Evolutionary conservation across 2,329 filamentous ascomycete species (phyloP).

Genomic region (Colletotrichum eremochloae): DNA sequence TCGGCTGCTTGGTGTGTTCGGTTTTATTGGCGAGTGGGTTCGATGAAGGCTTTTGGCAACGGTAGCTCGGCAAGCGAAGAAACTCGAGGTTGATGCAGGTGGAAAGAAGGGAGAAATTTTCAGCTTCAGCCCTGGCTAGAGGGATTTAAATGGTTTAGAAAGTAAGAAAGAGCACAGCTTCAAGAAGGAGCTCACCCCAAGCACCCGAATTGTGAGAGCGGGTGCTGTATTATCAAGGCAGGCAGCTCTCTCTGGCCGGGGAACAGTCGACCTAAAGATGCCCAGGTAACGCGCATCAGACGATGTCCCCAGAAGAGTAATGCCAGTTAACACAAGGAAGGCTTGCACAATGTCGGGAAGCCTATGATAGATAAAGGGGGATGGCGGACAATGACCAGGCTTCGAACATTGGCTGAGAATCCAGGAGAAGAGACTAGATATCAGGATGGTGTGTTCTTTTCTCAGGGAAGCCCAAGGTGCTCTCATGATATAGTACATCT

Average conservation of each 20-base stretch:
- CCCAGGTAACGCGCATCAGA: neutral
- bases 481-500: neutral
- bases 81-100: neutral
- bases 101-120: neutral
- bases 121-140: neutral
- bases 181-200: conserved; percentile 14
- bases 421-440: neutral
- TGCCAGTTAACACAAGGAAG: neutral
- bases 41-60: neutral
- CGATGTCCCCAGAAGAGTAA: fast-evolving
- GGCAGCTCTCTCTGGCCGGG: neutral
- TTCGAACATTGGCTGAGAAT: neutral
- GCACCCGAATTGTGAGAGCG: conserved; percentile 13
- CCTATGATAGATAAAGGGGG: neutral
- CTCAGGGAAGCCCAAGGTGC: fast-evolving
- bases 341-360: neutral
- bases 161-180: neutral
- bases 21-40: neutral
- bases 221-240: neutral
- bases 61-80: neutral
- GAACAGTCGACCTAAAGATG: neutral
- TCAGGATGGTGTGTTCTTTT: neutral
- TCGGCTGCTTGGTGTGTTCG: neutral
- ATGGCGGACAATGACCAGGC: neutral
- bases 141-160: neutral